Evolutionary conservation across 106 monocot genomes (phyloP).

Genomic region (Agapanthus africanus): DNA sequence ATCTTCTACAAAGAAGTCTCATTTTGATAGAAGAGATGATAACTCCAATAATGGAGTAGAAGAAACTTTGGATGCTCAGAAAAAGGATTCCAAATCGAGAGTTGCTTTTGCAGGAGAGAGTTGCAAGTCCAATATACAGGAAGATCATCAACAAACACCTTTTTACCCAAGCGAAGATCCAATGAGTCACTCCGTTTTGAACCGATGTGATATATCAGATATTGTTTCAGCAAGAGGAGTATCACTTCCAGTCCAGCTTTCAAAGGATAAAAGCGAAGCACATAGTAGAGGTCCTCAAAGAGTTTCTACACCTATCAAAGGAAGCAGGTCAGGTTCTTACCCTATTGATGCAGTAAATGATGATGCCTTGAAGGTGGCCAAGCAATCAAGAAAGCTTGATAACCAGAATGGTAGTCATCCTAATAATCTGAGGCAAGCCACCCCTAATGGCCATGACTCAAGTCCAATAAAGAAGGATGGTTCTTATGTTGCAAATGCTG

Average conservation of each 20-base stretch:
- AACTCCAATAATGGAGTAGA: constrained; percentile 10
- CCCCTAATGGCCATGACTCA: constrained; percentile 28
- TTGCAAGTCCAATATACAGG: constrained; percentile 5
- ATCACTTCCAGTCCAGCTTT: constrained; percentile 7
- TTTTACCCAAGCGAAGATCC: constrained; percentile 11
- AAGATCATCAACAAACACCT: constrained; percentile 9
- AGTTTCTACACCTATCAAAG: constrained; percentile 23
- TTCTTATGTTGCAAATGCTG: constrained; percentile 26
- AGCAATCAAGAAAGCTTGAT: constrained; percentile 22
- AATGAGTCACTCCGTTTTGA: constrained; percentile 6
- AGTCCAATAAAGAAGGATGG: constrained; percentile 47
- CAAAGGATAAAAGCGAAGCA: constrained; percentile 24
- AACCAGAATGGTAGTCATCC: constrained; percentile 25
- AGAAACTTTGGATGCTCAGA: constrained; percentile 5
- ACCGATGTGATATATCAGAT: constrained; percentile 21
- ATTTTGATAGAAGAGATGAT: constrained; percentile 7
- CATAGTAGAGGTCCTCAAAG: constrained; percentile 12
- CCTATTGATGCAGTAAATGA: constrained; percentile 23
- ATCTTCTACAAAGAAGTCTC: not conserved
- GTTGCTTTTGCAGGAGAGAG: not conserved
- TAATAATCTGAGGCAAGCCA: constrained; percentile 29
- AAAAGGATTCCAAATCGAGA: constrained; percentile 11
- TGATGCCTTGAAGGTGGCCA: constrained; percentile 16
- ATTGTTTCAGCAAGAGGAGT: constrained; percentile 25
- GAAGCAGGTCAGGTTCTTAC: constrained; percentile 23